phyloP scores from a whole-genome alignment of 2,329 filamentous ascomycete species.

The Ceratocystis lukuohia region DNA sequence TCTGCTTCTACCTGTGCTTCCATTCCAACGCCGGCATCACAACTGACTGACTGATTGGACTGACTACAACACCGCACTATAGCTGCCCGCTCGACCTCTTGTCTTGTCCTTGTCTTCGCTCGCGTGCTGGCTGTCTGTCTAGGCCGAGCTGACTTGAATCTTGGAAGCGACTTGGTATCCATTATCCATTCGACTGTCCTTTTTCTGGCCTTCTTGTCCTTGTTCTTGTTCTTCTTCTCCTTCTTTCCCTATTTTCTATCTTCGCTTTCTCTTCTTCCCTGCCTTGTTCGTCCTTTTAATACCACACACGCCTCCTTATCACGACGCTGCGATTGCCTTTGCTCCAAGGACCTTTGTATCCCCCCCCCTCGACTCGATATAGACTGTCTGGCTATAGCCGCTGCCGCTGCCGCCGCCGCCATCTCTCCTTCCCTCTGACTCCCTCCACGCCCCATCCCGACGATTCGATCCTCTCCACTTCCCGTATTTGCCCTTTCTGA shows the following conservation, averaged over 20 bases:
- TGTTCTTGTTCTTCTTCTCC: not conserved
- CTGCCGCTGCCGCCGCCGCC: not conserved
- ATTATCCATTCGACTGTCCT: no score
- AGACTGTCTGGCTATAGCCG: not conserved
- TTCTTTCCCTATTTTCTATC: not conserved
- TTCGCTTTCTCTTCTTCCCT: not conserved
- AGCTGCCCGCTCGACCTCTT: not conserved
- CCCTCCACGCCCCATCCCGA: not conserved
- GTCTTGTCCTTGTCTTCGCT: not conserved
- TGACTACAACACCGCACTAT: not conserved
- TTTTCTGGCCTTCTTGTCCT: not conserved
- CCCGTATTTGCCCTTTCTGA: no score
- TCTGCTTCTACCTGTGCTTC: not conserved
- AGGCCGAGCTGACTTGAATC: slow-evolving; percentile 5
- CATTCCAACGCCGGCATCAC: not conserved
- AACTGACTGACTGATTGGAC: not conserved
- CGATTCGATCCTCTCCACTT: no score
- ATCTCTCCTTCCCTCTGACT: not conserved
- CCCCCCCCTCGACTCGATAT: not conserved
- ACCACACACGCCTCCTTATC: not conserved
- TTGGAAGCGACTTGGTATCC: not conserved
- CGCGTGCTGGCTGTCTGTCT: not conserved
- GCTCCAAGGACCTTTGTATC: not conserved
- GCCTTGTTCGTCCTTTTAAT: not conserved
- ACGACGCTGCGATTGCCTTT: slow-evolving; percentile 4